These are phyloP conservation scores for Mycena metata DNA, from an alignment of 768 basidiomycete genomes.

Conservation along the genomic window DNA sequence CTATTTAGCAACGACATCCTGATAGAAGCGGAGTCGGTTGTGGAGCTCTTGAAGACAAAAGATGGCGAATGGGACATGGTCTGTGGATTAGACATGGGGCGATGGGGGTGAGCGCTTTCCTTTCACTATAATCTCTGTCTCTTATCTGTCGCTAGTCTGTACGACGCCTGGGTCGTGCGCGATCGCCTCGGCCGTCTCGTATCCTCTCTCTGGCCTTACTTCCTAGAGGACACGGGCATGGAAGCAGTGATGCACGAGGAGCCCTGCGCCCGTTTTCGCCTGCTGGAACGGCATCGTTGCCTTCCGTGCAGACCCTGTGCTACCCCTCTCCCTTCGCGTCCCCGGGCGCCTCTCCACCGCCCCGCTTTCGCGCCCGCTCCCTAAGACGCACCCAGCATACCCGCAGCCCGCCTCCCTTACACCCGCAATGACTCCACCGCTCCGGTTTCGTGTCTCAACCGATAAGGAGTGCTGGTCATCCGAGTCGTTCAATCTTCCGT, in stretches of 20 bases:
- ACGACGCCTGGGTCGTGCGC: constrained; percentile 55
- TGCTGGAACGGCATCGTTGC: constrained; percentile 64
- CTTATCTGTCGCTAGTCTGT: constrained; percentile 41
- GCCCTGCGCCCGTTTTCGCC: constrained; percentile 58
- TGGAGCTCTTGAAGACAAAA: constrained; percentile 55
- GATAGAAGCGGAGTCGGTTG: constrained; percentile 55
- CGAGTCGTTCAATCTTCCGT: constrained; percentile 58
- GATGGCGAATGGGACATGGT: constrained; percentile 58
- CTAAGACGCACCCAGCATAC: constrained; percentile 47
- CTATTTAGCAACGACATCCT: constrained; percentile 59
- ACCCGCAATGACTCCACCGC: constrained; percentile 49
- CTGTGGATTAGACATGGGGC: constrained; percentile 56
- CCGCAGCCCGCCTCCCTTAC: constrained; percentile 33
- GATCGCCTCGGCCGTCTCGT: constrained; percentile 50
- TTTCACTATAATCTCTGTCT: neutral
- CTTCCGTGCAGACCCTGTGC: constrained; percentile 55
- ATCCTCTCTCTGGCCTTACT: constrained; percentile 55
- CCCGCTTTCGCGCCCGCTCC: constrained; percentile 46
- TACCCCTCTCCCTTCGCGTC: constrained; percentile 53
- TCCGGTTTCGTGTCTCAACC: constrained; percentile 48
- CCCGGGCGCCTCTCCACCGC: constrained; percentile 45
- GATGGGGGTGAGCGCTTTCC: constrained; percentile 41
- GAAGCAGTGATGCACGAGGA: constrained; percentile 52
- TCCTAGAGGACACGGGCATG: constrained; percentile 53
- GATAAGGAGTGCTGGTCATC: constrained; percentile 51